These are phyloP conservation scores for Aspergillus sp. DNA, from an alignment of 2,329 filamentous ascomycete species.

Conservation along the genomic window DNA sequence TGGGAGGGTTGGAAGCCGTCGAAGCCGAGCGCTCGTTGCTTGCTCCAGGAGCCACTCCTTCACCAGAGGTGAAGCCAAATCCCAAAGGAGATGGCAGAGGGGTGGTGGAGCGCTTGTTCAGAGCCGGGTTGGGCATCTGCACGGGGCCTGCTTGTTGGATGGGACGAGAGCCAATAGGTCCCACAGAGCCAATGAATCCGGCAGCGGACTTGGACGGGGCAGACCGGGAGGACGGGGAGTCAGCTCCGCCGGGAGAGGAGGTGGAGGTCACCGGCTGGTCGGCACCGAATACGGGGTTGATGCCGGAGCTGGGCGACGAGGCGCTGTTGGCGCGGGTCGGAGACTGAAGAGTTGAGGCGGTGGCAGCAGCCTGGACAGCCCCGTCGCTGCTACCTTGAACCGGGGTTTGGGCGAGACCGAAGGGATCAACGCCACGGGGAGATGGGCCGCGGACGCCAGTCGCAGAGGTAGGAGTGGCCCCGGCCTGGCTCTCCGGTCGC, in stretches of 20 bases:
- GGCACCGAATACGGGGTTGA: conserved; percentile 50
- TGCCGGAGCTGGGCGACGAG: conserved; percentile 64
- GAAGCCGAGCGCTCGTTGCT: conserved; percentile 57
- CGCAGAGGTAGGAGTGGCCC: conserved; percentile 59
- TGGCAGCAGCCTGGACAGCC: conserved; percentile 46
- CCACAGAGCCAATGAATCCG: conserved; percentile 65
- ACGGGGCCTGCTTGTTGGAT: conserved; percentile 54
- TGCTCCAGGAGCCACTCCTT: conserved; percentile 29
- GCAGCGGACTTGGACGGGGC: conserved; percentile 56
- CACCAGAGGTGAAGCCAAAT: conserved; percentile 65
- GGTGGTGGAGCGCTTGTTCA: conserved; percentile 83
- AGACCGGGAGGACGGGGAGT: conserved; percentile 70
- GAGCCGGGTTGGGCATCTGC: conserved; percentile 54
- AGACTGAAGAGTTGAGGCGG: conserved; percentile 48
- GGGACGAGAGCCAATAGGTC: conserved; percentile 90
- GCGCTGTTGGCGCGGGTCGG: conserved; percentile 78
- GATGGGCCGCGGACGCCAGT: conserved; percentile 70
- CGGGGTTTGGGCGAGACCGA: conserved; percentile 52
- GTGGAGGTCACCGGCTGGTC: conserved; percentile 75
- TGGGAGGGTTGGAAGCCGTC: conserved; percentile 58
- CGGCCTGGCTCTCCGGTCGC: conserved; percentile 65
- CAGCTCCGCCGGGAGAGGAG: conserved; percentile 74
- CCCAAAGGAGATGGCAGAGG: conserved; percentile 87
- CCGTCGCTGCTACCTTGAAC: conserved; percentile 51
- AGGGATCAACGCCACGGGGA: conserved; percentile 75